Percentiles rank a stretch among this genome's conserved stretches.
Conservation (phyloP, 495 filamentous ascomycete species). For the Penicillium nucicola region DNA sequence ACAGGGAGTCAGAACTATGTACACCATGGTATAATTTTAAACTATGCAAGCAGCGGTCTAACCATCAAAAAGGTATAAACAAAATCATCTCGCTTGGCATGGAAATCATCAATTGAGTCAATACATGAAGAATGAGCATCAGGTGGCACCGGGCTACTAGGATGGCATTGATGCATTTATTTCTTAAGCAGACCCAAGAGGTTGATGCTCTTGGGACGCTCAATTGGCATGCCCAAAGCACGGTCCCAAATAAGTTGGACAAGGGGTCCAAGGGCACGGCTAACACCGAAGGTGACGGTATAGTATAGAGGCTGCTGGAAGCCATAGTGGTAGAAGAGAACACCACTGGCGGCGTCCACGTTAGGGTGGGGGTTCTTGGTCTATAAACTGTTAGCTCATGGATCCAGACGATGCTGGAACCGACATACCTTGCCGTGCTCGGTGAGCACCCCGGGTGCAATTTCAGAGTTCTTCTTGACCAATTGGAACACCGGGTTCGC, state of each 20-base stretch:
- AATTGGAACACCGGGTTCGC: conserved; percentile 88
- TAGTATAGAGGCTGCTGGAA: conserved; percentile 98
- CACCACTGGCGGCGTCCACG: conserved; percentile 87
- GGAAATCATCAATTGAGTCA: background rate
- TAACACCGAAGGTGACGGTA: conserved; percentile 94
- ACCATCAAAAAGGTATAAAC: background rate
- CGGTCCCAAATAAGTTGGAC: conserved; percentile 97
- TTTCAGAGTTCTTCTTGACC: conserved; percentile 78
- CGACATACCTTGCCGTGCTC: conserved; percentile 78
- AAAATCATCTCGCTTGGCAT: conserved; percentile 8
- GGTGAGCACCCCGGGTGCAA: conserved; percentile 80
- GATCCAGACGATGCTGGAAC: background rate
- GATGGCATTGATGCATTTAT: conserved; percentile 26
- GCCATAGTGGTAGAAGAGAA: conserved; percentile 94
- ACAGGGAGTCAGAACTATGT: too few species aligned
- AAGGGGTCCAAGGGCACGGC: conserved; percentile 83
- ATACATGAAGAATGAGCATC: background rate
- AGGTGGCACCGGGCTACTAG: background rate
- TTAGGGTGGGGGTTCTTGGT: conserved; percentile 99
- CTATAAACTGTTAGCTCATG: conserved; percentile 31
- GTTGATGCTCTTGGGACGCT: conserved; percentile 96
- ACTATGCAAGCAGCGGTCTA: too few species aligned
- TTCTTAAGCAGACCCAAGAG: conserved; percentile 73
- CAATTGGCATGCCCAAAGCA: conserved; percentile 92
- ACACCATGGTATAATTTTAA: too few species aligned